phyloP scores from a whole-genome alignment of 805 yeast genomes.

The Pichia gijzeniarum region DNA sequence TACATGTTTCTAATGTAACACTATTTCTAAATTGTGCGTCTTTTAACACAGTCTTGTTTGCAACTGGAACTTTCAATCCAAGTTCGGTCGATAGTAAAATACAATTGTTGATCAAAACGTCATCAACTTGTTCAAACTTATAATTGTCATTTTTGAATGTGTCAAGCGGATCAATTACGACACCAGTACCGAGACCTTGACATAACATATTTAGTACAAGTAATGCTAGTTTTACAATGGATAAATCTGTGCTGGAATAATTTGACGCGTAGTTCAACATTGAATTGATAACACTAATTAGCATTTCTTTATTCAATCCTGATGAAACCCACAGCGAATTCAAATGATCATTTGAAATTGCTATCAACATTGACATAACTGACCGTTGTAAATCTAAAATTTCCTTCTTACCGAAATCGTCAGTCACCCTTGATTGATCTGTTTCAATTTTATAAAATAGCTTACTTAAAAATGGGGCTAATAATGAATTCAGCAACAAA shows the following conservation, averaged over 20 bases:
- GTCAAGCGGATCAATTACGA: conserved; percentile 56
- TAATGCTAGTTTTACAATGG: conserved; percentile 62
- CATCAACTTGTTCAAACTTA: conserved; percentile 59
- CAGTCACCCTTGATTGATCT: conserved; percentile 18
- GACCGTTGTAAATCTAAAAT: conserved; percentile 61
- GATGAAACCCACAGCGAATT: conserved; percentile 70
- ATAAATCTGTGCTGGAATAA: conserved; percentile 48
- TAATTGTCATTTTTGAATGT: conserved; percentile 40
- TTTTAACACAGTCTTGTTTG: conserved; percentile 37
- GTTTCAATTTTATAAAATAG: conserved; percentile 38
- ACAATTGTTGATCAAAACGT: conserved; percentile 59
- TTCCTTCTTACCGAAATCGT: conserved; percentile 43
- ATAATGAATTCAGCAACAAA: conserved; percentile 62
- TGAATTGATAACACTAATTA: conserved; percentile 56
- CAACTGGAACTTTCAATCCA: conserved; percentile 60
- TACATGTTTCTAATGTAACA: conserved; percentile 62
- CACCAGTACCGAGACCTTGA: conserved; percentile 61
- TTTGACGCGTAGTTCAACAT: conserved; percentile 59
- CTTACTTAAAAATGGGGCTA: conserved; percentile 68
- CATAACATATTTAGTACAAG: conserved; percentile 61
- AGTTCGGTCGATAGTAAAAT: conserved; percentile 68
- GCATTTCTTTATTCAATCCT: conserved; percentile 46
- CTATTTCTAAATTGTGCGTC: conserved; percentile 77
- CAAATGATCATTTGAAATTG: conserved; percentile 69
- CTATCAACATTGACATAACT: conserved; percentile 60